Evolutionary conservation across 2,329 filamentous ascomycete genomes (phyloP).

Genomic region (Periconia digitata): DNA sequence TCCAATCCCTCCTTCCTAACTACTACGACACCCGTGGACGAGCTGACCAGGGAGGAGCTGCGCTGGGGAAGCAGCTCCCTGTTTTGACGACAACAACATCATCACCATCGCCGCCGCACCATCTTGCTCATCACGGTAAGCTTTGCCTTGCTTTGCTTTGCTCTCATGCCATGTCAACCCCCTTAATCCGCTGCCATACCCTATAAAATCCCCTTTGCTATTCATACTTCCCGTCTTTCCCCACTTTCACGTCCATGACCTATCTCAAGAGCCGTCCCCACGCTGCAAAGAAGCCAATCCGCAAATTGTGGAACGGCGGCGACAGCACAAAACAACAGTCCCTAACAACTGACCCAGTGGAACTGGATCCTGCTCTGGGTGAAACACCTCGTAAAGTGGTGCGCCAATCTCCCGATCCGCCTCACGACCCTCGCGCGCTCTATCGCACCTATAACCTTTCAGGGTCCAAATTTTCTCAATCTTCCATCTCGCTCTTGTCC

Average conservation of each 20-base stretch:
- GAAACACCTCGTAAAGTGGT: conserved; percentile 7
- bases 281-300: conserved; percentile 9
- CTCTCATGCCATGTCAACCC: background rate
- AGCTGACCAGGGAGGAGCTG: background rate
- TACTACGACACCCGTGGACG: background rate
- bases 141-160: background rate
- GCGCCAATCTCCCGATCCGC: conserved; percentile 19
- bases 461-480: background rate
- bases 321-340: conserved; percentile 15
- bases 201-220: conserved; percentile 14
- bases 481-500: background rate
- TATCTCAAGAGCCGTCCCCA: conserved; percentile 15
- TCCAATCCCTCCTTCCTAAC: background rate
- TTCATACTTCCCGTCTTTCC: conserved; percentile 13
- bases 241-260: conserved; percentile 14
- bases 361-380: conserved; percentile 8
- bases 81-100: background rate
- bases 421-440: background rate
- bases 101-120: background rate
- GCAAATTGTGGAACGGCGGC: conserved; percentile 15
- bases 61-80: background rate
- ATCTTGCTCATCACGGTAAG: background rate
- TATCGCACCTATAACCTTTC: background rate
- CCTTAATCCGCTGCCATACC: background rate
- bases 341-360: conserved; percentile 29